Evolutionary conservation across 352 stramenopile species (phyloP), one percentile per base, ranked within the genome.

Genomic region (Phytopythium oedochilum): DNA sequence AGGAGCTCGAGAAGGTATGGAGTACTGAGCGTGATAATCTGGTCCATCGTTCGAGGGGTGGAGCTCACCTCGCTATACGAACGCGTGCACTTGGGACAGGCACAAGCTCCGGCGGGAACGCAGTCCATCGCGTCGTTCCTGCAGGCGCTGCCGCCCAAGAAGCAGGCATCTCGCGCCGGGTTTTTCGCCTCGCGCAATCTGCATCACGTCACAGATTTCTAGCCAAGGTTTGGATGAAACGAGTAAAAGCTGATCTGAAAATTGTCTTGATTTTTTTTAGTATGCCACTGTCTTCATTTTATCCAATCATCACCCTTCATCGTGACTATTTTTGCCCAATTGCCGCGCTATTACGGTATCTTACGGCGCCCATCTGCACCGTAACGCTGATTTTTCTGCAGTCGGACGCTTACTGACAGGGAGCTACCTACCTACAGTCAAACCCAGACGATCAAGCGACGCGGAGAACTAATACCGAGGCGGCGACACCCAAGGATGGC

Each of bases 51-150:
- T n/a, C n/a, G n/a, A n/a, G n/a, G n/a, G n/a, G n/a, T n/a, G n/a
- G n/a, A n/a, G n/a, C n/a, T n/a, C n/a, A n/a, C n/a, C n/a, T n/a
- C n/a, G n/a, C n/a, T n/a, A n/a, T n/a, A n/a, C n/a, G n/a, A 17
- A 18, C 12, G n/a, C 6, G 7, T 3, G 22, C 15, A 32, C 12
- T 12, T 4, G 20, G 2, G 57, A 11, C 55, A 90, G 82, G 75
- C 71, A 4, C 73, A 69, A 53, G 75, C 77, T 29, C 79, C 78
- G 11, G 59, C 53, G 1, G 84, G 84, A 0, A 92, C 84, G 7
- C 82, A 89, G 57, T 86, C 80, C 20, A 94, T 94, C 64, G 79
- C 78, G 39, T 89, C 84, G 25, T 94, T 94, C 59, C 68, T 94
- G 31, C 63, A 75, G 43, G 59, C 72, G 9, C 46, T 64, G 4